Evolutionary conservation across 2,329 filamentous ascomycete genomes (phyloP).

Genomic region (Massarina eburnea): DNA sequence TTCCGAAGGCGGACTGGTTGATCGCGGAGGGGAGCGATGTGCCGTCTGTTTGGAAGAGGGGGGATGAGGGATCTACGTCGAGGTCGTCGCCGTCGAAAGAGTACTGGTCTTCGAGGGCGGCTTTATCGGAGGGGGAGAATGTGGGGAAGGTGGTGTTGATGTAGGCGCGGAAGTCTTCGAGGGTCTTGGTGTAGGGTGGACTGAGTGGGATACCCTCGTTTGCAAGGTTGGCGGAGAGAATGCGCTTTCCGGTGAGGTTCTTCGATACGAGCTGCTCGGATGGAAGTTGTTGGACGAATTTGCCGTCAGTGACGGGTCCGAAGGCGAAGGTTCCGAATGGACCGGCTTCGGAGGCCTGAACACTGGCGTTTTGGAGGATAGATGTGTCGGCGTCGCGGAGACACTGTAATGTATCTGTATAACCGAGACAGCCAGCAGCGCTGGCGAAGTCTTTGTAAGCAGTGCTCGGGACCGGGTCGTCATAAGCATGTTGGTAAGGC

Average conservation of each 20-base stretch:
- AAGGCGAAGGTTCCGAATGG: conserved; percentile 47
- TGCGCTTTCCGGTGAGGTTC: conserved; percentile 26
- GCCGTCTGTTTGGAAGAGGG: conserved; percentile 30
- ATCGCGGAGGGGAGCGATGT: conserved; percentile 24
- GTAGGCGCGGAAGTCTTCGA: conserved; percentile 33
- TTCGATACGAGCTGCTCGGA: conserved; percentile 28
- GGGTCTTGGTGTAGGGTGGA: conserved; percentile 28
- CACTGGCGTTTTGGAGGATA: conserved; percentile 32
- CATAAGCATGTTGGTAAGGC: conserved; percentile 33
- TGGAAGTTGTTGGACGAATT: conserved; percentile 41
- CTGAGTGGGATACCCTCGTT: conserved; percentile 46
- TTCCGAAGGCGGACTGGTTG: conserved; percentile 33
- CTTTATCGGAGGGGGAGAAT: conserved; percentile 36
- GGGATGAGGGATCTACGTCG: conserved; percentile 21
- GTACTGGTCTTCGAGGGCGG: conserved; percentile 29
- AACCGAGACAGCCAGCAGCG: conserved; percentile 29
- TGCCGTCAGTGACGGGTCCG: conserved; percentile 45
- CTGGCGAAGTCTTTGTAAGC: conserved; percentile 32
- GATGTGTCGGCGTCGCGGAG: conserved; percentile 26
- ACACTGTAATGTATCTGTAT: conserved; percentile 28
- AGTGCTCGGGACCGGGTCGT: conserved; percentile 32
- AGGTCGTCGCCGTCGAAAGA: conserved; percentile 28
- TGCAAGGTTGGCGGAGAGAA: conserved; percentile 38
- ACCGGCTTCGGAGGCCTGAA: conserved; percentile 33
- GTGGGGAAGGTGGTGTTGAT: conserved; percentile 33